Evolutionary conservation across 176 grass and related monocot genomes (phyloP).

Genomic region (Alopecurus myosuroides): DNA sequence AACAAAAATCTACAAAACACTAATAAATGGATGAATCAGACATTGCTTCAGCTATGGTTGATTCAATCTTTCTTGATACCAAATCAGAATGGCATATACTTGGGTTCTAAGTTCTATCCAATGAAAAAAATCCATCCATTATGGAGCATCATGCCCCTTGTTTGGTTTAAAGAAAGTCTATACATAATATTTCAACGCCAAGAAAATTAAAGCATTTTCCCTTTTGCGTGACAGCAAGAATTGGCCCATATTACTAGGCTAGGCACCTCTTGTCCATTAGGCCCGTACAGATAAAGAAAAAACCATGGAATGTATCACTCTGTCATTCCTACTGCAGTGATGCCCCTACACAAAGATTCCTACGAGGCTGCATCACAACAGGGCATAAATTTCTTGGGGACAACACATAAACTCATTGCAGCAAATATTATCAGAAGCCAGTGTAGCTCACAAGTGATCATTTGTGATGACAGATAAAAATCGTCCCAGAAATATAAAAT

Average conservation of each 20-base stretch:
- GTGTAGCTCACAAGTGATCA: not conserved
- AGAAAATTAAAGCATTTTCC: not conserved
- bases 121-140: not conserved
- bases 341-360: not conserved
- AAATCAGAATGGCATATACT: not conserved
- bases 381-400: not conserved
- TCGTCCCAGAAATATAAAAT: not conserved
- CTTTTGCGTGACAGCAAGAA: constrained; percentile 30
- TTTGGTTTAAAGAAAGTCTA: constrained; percentile 9
- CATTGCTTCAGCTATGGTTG: not conserved
- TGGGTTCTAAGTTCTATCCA: not conserved
- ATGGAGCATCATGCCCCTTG: not conserved
- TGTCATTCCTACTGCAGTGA: not conserved
- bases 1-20: not conserved
- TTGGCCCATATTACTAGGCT: not conserved
- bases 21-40: not conserved
- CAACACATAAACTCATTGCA: too few species aligned
- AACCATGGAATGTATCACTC: not conserved
- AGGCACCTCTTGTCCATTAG: not conserved
- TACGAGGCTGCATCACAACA: too few species aligned
- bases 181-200: not conserved
- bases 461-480: not conserved
- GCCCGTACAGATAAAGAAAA: not conserved
- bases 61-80: not conserved
- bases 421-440: not conserved